Evolutionary conservation across 441 rosid genomes (phyloP), one percentile per base, ranked within the genome.

Genomic region (Lepidium campestre): DNA sequence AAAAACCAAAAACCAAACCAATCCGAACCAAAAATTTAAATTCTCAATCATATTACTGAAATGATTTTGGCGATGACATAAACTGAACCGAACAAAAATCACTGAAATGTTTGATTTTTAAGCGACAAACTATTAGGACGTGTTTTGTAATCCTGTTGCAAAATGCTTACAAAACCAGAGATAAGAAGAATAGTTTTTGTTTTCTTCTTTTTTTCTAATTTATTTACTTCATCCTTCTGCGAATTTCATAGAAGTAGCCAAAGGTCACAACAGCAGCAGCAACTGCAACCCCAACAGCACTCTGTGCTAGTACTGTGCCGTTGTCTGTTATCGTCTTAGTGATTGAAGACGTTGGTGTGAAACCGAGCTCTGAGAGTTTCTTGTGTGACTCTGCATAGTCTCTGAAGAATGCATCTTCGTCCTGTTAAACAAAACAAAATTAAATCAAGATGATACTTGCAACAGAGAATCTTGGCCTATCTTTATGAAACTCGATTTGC

Each of bases 351-450:
- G 48, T 36, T 7, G 83, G 84, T 40, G 73, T 54, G 70, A 90
- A 93, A 15, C 96, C 94, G n/a, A 90, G 89, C 73, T 90, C 97
- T 1, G 97, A 93, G 50, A 90, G 96, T 75, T 82, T 93, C 86
- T 88, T 88, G 63, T 90, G 97, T 2, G 98, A 83, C 37, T 50
- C 79, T 3, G 85, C 90, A 37, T 88, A 90, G 69, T 88, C 96
- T 71, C 68, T 83, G 52, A 86, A 90, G 82, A 93, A 86, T 52
- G 81, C 85, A 27, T 88, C 93, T 78, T 88, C 98, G 31, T 85
- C 94, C 98, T 93, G 80, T 35, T 7, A 6, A 20, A 17, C 54
- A 40, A 41, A 5, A 36, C 27, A 23, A 37, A n/a, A 14, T 29
- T 23, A 13, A 65, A 20, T 13, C 17, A 53, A 65, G 23, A 42